A percentile compares a stretch with the other conserved stretches of the same genome.
phyloP scores from a whole-genome alignment of 768 basidiomycete species.

The Pisolithus tinctorius region DNA sequence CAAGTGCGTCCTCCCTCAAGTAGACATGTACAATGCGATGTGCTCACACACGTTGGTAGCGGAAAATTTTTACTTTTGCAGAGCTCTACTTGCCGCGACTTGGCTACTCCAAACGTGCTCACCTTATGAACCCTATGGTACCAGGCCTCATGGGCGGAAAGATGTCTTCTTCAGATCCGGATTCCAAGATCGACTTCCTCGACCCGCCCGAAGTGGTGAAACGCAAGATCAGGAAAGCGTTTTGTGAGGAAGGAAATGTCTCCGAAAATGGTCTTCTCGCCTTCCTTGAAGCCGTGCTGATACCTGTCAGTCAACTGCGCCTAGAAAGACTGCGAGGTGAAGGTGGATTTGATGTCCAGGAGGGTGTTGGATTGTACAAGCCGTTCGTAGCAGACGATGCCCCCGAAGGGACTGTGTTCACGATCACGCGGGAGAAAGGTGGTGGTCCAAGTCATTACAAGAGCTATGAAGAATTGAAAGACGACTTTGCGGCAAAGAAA shows the following conservation, averaged over 20 bases:
- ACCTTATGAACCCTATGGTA: constrained; percentile 98
- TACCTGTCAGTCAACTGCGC: constrained; percentile 77
- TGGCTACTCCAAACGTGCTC: constrained; percentile 90
- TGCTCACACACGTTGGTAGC: constrained; percentile 36
- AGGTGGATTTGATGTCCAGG: constrained; percentile 39
- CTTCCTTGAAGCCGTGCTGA: constrained; percentile 81
- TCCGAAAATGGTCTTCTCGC: constrained; percentile 84
- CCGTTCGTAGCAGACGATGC: constrained; percentile 65
- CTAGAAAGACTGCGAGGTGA: constrained; percentile 43
- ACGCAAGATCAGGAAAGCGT: constrained; percentile 86
- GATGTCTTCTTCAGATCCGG: constrained; percentile 97
- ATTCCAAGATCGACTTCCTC: constrained; percentile 97
- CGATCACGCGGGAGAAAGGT: constrained; percentile 70
- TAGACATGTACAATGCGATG: not conserved
- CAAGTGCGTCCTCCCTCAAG: constrained; percentile 51
- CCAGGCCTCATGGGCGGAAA: constrained; percentile 92
- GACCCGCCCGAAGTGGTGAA: constrained; percentile 78
- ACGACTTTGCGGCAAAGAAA: constrained; percentile 67
- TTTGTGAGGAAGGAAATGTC: constrained; percentile 89
- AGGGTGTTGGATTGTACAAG: constrained; percentile 43
- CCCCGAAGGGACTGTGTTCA: constrained; percentile 78
- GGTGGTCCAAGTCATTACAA: constrained; percentile 67
- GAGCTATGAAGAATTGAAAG: constrained; percentile 57
- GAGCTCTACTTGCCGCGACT: constrained; percentile 91
- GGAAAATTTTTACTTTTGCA: constrained; percentile 98